Conservation (phyloP, 73 alveolate genomes). For the Paramecium octaurelia region DNA sequence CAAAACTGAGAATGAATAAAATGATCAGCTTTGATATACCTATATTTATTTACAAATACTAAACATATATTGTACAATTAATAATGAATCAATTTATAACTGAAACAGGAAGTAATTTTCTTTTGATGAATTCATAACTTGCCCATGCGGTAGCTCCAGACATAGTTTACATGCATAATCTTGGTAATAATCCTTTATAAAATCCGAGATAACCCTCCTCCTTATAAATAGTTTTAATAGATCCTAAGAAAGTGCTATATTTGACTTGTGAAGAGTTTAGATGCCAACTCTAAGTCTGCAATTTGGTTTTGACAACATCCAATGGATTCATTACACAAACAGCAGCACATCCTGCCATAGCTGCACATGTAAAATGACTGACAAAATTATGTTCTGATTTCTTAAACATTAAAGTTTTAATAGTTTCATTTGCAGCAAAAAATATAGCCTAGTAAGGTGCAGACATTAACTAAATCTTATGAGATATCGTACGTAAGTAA, state of each 20-base stretch:
- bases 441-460: conserved; percentile 81
- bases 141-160: conserved; percentile 74
- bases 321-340: conserved; percentile 82
- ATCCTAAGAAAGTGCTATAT: conserved; percentile 24
- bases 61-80: neutral
- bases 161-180: conserved; percentile 60
- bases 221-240: conserved; percentile 1
- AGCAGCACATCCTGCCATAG: conserved; percentile 83
- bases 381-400: conserved; percentile 65
- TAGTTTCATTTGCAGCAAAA: conserved; percentile 81
- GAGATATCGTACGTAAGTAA: conserved; percentile 63
- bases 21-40: neutral
- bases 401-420: conserved; percentile 63
- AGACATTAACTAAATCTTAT: conserved; percentile 66
- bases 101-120: neutral
- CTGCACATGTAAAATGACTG: conserved; percentile 83
- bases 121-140: conserved; percentile 65
- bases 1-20: neutral
- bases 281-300: conserved; percentile 67
- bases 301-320: conserved; percentile 86
- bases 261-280: conserved; percentile 36
- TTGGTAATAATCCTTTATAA: conserved; percentile 64
- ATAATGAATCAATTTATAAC: neutral
- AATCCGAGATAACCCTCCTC: conserved; percentile 67
- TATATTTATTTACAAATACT: neutral